Evolutionary conservation across 73 alveolate genomes (phyloP).

Genomic region (Paramecium sexaurelia): DNA sequence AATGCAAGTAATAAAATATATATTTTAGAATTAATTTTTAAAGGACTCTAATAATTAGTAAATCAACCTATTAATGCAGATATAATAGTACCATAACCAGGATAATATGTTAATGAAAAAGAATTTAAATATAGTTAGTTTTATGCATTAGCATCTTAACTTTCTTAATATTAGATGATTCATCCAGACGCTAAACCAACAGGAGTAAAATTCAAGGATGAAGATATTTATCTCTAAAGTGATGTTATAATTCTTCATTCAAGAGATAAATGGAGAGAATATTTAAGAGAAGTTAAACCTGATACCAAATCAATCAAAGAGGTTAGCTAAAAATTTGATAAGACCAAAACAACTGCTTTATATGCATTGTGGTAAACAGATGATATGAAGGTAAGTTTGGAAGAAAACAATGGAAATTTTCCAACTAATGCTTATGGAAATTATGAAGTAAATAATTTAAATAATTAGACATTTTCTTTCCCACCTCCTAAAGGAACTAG

Average conservation of each 20-base stretch:
- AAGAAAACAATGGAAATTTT: not conserved
- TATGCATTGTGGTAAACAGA: constrained; percentile 28
- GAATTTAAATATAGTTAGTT: constrained; percentile 28
- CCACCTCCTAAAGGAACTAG: constrained; percentile 60
- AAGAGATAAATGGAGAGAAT: constrained; percentile 52
- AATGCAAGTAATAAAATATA: not conserved
- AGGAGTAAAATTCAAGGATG: constrained; percentile 12
- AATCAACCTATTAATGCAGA: not conserved
- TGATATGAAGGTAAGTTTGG: not conserved
- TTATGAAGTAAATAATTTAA: not conserved
- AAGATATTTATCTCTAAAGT: not conserved
- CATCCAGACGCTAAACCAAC: constrained; percentile 15
- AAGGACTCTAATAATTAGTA: not conserved
- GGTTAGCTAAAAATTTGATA: constrained; percentile 18
- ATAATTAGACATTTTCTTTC: constrained; percentile 13
- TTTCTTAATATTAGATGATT: constrained; percentile 21
- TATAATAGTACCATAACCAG: not conserved
- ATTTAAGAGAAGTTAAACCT: constrained; percentile 3
- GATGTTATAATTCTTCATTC: constrained; percentile 40
- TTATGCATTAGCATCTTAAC: constrained; percentile 10
- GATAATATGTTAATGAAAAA: not conserved
- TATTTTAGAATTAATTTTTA: not conserved
- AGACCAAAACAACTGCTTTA: not conserved
- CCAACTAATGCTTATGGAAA: constrained; percentile 41
- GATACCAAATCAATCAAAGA: not conserved